Evolutionary conservation across 2,329 filamentous ascomycete species (phyloP).

Genomic region (Microascus cirrosus): DNA sequence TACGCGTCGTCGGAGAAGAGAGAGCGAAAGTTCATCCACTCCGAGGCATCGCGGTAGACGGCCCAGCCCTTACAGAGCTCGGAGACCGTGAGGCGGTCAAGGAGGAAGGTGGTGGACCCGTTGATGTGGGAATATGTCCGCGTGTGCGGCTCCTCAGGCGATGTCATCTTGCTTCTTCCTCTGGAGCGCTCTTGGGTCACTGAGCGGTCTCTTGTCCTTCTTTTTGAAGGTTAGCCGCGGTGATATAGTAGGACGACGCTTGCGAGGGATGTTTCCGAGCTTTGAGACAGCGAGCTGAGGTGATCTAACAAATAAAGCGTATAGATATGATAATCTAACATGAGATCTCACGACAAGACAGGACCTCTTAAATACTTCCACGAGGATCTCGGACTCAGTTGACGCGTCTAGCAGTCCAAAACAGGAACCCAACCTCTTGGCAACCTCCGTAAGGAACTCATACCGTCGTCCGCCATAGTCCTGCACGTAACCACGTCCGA

Average conservation of each 20-base stretch:
- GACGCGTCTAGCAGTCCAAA: background rate
- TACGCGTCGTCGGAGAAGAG: conserved; percentile 33
- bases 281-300: too few relatives aligned
- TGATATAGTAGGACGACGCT: too few relatives aligned
- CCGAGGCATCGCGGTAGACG: conserved; percentile 39
- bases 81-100: conserved; percentile 32
- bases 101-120: conserved; percentile 24
- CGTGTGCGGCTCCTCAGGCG: conserved; percentile 8
- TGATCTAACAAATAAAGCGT: background rate
- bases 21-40: conserved; percentile 39
- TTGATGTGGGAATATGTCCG: conserved; percentile 30
- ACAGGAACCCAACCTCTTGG: background rate
- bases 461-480: too few relatives aligned
- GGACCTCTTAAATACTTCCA: background rate
- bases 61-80: conserved; percentile 45
- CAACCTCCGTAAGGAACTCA: too few relatives aligned
- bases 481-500: background rate
- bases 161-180: conserved; percentile 5
- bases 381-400: background rate
- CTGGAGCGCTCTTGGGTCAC: background rate
- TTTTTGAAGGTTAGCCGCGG: too few relatives aligned
- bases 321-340: background rate
- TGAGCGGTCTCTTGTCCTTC: too few relatives aligned
- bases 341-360: background rate
- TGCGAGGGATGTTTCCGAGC: too few relatives aligned